phyloP scores from a whole-genome alignment of 495 filamentous ascomycete species.

The Ascobolus immersus region DNA sequence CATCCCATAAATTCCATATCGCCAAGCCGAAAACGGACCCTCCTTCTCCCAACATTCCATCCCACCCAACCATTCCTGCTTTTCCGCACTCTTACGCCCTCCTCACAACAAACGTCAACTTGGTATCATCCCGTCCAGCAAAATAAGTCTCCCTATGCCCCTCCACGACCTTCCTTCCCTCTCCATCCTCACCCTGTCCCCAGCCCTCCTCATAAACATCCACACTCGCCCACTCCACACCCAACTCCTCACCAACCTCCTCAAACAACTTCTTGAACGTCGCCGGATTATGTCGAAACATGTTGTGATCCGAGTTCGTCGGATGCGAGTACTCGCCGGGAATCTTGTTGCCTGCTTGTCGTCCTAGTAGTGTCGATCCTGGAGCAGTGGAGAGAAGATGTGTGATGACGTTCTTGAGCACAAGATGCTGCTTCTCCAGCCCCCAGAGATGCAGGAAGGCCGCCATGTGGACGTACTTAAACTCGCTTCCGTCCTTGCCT shows the following conservation, averaged over 20 bases:
- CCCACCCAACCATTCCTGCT: no score
- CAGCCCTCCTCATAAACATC: no score
- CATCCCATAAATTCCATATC: no score
- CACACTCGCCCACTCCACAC: slow-evolving; percentile 21
- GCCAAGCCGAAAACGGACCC: no score
- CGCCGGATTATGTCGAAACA: slow-evolving; percentile 23
- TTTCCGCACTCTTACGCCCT: no score
- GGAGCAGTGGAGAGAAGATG: slow-evolving; percentile 20
- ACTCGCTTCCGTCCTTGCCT: slow-evolving; percentile 18
- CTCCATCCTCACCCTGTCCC: no score
- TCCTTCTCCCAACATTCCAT: no score
- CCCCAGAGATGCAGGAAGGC: slow-evolving; percentile 36
- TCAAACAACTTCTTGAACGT: slow-evolving; percentile 27
- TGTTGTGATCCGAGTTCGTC: slow-evolving; percentile 6
- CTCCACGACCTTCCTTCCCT: no score
- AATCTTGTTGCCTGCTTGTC: slow-evolving; percentile 21
- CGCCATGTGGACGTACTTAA: slow-evolving; percentile 30
- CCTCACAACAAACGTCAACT: no score
- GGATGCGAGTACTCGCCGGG: slow-evolving; percentile 12
- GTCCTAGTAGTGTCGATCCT: slow-evolving; percentile 25
- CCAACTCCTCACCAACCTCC: slow-evolving; percentile 23
- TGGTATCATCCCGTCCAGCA: no score
- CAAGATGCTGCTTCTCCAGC: slow-evolving; percentile 25
- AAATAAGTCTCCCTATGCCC: no score
- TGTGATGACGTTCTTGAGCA: slow-evolving; percentile 24